Evolutionary conservation across 495 filamentous ascomycete species (phyloP).

Genomic region (Tuber indicum): DNA sequence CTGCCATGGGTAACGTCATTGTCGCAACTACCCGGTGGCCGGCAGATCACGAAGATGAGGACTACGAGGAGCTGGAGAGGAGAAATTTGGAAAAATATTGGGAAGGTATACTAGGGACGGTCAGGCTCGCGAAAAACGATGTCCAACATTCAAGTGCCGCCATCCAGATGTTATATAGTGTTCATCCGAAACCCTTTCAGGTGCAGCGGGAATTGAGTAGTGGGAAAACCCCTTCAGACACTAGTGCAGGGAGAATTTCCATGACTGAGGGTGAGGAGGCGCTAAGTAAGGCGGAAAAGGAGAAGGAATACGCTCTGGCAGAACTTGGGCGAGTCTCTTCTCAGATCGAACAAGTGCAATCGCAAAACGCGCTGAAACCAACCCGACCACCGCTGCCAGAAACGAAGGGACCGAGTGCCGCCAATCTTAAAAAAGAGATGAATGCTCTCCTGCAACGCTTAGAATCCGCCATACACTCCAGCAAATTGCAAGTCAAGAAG

Average conservation of each 20-base stretch:
- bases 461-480: not conserved
- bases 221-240: not conserved
- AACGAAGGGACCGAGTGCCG: not conserved
- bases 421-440: not conserved
- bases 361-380: not conserved
- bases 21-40: slow-evolving; percentile 14
- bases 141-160: not conserved
- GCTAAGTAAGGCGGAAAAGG: not conserved
- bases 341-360: not conserved
- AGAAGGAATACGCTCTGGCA: not conserved
- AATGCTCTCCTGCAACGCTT: not conserved
- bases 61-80: not conserved
- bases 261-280: not conserved
- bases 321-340: not conserved
- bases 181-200: not conserved
- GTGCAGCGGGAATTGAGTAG: not conserved
- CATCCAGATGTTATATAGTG: not conserved
- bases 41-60: not conserved
- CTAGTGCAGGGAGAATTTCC: not conserved
- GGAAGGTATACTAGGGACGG: not conserved
- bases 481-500: not conserved
- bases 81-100: not conserved
- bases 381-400: not conserved
- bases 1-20: slow-evolving; percentile 18
- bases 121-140: not conserved